Percentiles rank a stretch among this genome's conserved stretches.
These are phyloP conservation scores for Solanum chacoense DNA, from an alignment of 305 asterid genomes.

Conservation along the genomic window DNA sequence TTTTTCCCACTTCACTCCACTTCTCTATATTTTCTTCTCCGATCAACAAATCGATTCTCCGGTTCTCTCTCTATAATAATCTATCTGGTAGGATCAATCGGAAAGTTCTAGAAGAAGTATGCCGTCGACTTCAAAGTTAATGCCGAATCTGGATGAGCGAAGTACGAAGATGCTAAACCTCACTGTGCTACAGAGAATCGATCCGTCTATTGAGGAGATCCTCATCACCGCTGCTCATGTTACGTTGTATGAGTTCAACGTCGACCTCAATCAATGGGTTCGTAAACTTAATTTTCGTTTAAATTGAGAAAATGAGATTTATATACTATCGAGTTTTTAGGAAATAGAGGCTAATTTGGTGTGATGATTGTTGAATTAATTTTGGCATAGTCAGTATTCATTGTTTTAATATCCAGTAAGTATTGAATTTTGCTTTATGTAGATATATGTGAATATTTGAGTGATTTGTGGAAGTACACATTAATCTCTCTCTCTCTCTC, in stretches of 20 bases:
- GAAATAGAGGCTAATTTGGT: background rate
- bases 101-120: background rate
- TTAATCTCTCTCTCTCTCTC: background rate
- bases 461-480: background rate
- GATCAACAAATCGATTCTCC: background rate
- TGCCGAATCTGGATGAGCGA: conserved; percentile 28
- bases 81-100: background rate
- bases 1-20: background rate
- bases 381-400: background rate
- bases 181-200: conserved; percentile 28
- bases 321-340: background rate
- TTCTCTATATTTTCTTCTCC: background rate
- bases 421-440: background rate
- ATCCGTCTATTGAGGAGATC: conserved; percentile 26
- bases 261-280: conserved; percentile 28
- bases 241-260: conserved; percentile 26
- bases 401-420: background rate
- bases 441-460: background rate
- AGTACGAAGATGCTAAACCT: conserved; percentile 23
- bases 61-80: background rate
- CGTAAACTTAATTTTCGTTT: background rate
- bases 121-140: conserved; percentile 12
- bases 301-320: background rate
- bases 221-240: conserved; percentile 30
- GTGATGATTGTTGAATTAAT: background rate